A percentile compares a stretch with the other conserved stretches of the same genome.
Conservation (phyloP, 768 basidiomycete genomes). For the Russula dissimulans region DNA sequence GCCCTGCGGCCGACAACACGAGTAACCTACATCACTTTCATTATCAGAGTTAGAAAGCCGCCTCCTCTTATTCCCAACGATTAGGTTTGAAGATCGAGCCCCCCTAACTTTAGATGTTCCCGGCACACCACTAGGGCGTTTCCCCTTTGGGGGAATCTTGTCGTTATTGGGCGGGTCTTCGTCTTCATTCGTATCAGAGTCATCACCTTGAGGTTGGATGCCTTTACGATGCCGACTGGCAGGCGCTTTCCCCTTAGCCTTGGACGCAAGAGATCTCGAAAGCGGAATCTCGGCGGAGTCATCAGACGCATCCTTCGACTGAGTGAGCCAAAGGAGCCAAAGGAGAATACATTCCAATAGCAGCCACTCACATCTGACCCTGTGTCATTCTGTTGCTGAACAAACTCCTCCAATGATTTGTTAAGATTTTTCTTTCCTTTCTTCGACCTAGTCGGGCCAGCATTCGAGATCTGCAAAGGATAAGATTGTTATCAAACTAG, state of each 20-base stretch:
- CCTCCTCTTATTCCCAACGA: not conserved
- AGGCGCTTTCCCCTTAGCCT: not conserved
- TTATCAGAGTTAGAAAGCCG: not conserved
- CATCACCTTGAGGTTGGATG: not conserved
- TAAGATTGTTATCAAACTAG: not conserved
- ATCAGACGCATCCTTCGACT: not conserved
- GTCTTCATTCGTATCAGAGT: not conserved
- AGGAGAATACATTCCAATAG: not conserved
- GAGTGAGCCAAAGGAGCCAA: constrained; percentile 12
- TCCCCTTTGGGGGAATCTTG: not conserved
- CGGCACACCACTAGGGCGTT: not conserved
- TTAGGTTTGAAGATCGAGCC: not conserved
- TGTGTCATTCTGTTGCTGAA: constrained; percentile 1
- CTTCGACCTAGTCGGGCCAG: constrained; percentile 3
- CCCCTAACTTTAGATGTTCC: not conserved
- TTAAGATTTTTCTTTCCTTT: constrained; percentile 6
- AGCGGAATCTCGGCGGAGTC: constrained; percentile 14
- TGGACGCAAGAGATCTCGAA: not conserved
- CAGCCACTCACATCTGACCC: constrained; percentile 15
- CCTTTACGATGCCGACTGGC: not conserved
- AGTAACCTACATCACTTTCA: not conserved
- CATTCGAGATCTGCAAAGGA: not conserved
- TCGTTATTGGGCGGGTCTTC: not conserved
- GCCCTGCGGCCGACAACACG: not conserved
- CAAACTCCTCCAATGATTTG: constrained; percentile 21